phyloP scores from a whole-genome alignment of 1,284 basidiomycete species.

The Malassezia dermatis region DNA sequence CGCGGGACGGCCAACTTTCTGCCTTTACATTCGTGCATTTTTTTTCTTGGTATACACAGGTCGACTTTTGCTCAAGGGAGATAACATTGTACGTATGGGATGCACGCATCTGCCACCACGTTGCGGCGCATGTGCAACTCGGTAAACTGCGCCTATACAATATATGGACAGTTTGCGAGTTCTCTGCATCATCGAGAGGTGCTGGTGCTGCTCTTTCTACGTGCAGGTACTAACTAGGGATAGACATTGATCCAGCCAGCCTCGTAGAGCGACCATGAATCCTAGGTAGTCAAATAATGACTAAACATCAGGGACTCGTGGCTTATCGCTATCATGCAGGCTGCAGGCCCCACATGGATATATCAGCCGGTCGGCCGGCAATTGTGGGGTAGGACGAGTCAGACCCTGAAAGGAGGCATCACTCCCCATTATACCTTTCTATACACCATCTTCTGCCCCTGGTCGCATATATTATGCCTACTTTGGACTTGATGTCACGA shows the following conservation, averaged over 20 bases:
- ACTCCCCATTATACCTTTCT: not conserved
- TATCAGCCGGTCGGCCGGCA: not conserved
- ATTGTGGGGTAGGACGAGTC: not conserved
- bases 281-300: not conserved
- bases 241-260: constrained; percentile 39
- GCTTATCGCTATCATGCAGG: not conserved
- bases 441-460: not conserved
- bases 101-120: not conserved
- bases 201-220: not conserved
- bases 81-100: constrained; percentile 35
- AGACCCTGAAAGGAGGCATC: not conserved
- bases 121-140: not conserved
- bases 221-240: constrained; percentile 3
- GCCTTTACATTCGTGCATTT: not conserved
- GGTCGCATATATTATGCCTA: not conserved
- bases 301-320: not conserved
- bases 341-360: not conserved
- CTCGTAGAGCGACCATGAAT: constrained; percentile 10
- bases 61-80: constrained; percentile 37
- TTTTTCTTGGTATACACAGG: constrained; percentile 14
- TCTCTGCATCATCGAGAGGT: not conserved
- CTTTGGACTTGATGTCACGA: not conserved
- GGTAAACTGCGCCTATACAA: not conserved
- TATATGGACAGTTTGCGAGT: not conserved
- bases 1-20: not conserved